Evolutionary conservation across 2,329 filamentous ascomycete genomes (phyloP).

Genomic region (Stemphylium beticola): DNA sequence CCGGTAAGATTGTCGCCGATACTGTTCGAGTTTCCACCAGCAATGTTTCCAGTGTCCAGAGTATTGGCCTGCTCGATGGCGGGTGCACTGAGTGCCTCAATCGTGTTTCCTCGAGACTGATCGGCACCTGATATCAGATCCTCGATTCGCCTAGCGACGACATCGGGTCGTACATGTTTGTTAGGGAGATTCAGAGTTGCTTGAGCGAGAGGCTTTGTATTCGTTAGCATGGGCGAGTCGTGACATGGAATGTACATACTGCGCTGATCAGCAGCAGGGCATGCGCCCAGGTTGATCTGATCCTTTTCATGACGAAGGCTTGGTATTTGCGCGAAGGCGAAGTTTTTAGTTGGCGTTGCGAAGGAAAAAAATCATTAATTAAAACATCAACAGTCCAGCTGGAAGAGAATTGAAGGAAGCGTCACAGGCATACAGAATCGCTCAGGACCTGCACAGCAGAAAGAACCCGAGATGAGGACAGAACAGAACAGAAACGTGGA

Average conservation of each 20-base stretch:
- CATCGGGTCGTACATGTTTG: constrained; percentile 24
- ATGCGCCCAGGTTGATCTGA: constrained; percentile 30
- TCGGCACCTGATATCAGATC: constrained; percentile 34
- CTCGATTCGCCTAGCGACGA: constrained; percentile 33
- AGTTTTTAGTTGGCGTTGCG: not conserved
- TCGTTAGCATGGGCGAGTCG: constrained; percentile 21
- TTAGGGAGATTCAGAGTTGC: constrained; percentile 35
- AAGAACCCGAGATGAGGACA: constrained; percentile 27
- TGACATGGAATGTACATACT: constrained; percentile 27
- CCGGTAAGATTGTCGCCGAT: constrained; percentile 20
- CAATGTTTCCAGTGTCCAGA: constrained; percentile 16
- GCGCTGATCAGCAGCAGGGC: constrained; percentile 38
- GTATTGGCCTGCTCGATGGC: constrained; percentile 11
- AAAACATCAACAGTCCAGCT: constrained; percentile 48
- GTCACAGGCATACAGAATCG: constrained; percentile 44
- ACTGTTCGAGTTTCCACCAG: constrained; percentile 19
- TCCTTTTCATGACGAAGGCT: constrained; percentile 38
- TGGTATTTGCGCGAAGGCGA: not conserved
- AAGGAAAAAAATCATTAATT: constrained; percentile 33
- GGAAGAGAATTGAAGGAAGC: constrained; percentile 30
- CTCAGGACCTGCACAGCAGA: constrained; percentile 47
- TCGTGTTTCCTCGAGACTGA: constrained; percentile 15
- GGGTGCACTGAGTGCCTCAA: constrained; percentile 16
- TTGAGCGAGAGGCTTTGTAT: constrained; percentile 30
- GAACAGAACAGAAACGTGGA: constrained; percentile 22